Conservation (phyloP, 1,284 basidiomycete genomes). For the Microbotryomycetes sp. region DNA sequence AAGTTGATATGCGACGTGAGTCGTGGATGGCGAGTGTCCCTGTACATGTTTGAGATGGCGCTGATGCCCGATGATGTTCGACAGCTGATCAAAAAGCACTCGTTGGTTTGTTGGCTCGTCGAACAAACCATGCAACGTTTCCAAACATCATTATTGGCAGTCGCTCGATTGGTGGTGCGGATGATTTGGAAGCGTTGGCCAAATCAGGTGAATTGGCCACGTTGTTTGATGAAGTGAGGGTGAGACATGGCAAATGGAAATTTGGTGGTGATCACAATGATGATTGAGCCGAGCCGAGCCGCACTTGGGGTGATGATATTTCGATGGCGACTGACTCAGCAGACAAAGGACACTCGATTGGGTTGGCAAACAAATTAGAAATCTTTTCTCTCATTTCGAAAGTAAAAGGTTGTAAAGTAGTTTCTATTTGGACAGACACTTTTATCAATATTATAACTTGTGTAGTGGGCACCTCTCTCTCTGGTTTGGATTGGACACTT, state of each 20-base stretch:
- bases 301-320: too few species aligned
- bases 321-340: too few species aligned
- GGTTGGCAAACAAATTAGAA: too few species aligned
- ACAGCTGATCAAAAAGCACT: constrained; percentile 58
- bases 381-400: too few species aligned
- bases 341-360: too few species aligned
- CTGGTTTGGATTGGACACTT: too few species aligned
- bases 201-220: constrained; percentile 46
- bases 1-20: constrained; percentile 64
- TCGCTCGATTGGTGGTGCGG: constrained; percentile 63
- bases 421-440: too few species aligned
- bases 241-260: not conserved
- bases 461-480: too few species aligned
- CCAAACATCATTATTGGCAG: constrained; percentile 66
- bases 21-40: constrained; percentile 5
- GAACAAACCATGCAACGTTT: constrained; percentile 62
- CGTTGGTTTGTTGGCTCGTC: constrained; percentile 58
- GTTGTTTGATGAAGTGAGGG: constrained; percentile 19
- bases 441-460: too few species aligned
- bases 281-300: too few species aligned
- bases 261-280: not conserved
- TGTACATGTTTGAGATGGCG: not conserved
- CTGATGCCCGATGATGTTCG: not conserved
- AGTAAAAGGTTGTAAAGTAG: too few species aligned
- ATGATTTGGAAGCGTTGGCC: constrained; percentile 55